Evolutionary conservation across 1,284 basidiomycete species (phyloP), one percentile per base, ranked within the genome.

Genomic region (Sparassis latifolia): DNA sequence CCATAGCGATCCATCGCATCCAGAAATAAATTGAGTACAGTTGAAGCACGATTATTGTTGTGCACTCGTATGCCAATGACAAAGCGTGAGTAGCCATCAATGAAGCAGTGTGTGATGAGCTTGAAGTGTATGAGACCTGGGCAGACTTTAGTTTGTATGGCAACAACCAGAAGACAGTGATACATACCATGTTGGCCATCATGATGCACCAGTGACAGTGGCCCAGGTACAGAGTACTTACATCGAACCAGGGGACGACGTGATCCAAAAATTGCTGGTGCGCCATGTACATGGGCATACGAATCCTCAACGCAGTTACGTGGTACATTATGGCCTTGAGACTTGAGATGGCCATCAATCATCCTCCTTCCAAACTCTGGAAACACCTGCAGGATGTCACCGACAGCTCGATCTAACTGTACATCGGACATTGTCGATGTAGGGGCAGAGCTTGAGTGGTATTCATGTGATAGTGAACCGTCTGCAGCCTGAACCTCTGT

Each of bases 91-190:
- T 59, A 60, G 2, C 69, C 69, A 52, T 72, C 68, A 35, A 72
- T 58, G 38, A 69, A 64, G 2, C 54, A 65, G 54, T 72, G 70
- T 2, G 68, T 69, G 3, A 71, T 62, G n/a, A 71, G 56, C 29
- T 64, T 62, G 55, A 55, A 72, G 2, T 59, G 51, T 12, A 69
- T 69, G 0, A 69, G 42, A 20, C 42, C 42, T 43, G 30, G 27
- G 29, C 27, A 3, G 3, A 30, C 20, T 28, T 4, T 10, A 3
- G 30, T 5, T n/a, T 20, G 3, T 4, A 43, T 5, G 5, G 30
- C 7, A 42, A 7, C 20, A 10, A 6, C 5, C 10, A 30, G 27
- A 29, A 28, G 41, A 42, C 41, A 27, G 6, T 20, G 56, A 27
- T 5, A 50, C 61, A 35, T 52, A 68, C 67, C 65, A 48, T 68